Percentiles rank a stretch among this genome's conserved stretches.
Conservation (phyloP, 1,284 basidiomycete genomes). For the Sanghuangporus weigelae region DNA sequence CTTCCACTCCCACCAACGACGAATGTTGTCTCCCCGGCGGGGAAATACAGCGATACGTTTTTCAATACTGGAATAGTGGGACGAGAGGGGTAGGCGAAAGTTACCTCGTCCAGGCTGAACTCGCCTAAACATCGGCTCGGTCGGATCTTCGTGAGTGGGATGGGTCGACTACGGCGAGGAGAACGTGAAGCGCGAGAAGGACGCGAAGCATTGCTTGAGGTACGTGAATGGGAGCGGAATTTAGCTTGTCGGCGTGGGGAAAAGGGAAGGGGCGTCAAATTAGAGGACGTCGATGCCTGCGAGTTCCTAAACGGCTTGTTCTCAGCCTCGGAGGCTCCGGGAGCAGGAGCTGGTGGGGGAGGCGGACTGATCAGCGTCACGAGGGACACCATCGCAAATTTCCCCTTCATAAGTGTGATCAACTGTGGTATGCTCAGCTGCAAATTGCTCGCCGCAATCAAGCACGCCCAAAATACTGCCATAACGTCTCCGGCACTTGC, state of each 20-base stretch:
- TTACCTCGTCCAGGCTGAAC: conserved; percentile 70
- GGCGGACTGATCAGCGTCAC: conserved; percentile 53
- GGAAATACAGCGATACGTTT: conserved; percentile 71
- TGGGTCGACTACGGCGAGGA: conserved; percentile 4
- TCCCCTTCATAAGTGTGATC: conserved; percentile 79
- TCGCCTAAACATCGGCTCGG: conserved; percentile 67
- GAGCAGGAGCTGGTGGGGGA: conserved; percentile 8
- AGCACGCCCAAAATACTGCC: conserved; percentile 95
- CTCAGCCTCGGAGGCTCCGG: too few species aligned
- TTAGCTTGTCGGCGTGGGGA: neutral
- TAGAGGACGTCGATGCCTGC: conserved; percentile 1
- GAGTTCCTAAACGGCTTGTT: conserved; percentile 17
- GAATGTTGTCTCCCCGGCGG: conserved; percentile 84
- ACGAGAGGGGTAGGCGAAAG: conserved; percentile 86
- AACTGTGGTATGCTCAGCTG: conserved; percentile 84
- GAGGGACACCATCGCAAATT: conserved; percentile 75
- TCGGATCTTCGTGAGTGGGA: conserved; percentile 49
- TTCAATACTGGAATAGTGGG: conserved; percentile 55
- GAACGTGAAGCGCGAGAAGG: neutral
- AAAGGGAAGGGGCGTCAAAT: conserved; percentile 7
- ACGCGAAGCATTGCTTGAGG: neutral
- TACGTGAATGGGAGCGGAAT: neutral
- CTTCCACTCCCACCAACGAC: conserved; percentile 90
- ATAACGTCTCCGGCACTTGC: conserved; percentile 76
- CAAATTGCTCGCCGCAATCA: conserved; percentile 83